Evolutionary conservation across 2,329 filamentous ascomycete species (phyloP), one percentile per base, ranked within the genome.

Genomic region (Penicillium sclerotiorum): DNA sequence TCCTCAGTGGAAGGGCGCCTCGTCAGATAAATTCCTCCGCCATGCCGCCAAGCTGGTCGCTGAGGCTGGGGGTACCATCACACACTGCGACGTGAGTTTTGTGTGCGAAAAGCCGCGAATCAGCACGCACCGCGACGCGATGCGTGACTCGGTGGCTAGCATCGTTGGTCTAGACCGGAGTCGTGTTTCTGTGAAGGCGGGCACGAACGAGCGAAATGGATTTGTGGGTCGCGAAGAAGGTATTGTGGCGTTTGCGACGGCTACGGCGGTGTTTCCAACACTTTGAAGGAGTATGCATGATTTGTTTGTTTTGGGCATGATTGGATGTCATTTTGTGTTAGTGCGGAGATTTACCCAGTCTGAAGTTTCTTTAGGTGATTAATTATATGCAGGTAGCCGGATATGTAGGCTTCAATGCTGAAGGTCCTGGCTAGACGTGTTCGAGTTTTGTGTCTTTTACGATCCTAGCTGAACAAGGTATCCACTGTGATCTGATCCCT

Each of bases 221-320:
- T 50, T 46, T 42, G 47, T 50, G 36, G 47, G 47, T 32, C 47
- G 47, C 22, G 47, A 46, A 37, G 47, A 50, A 40, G 47, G 47
- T 12, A 50, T 50, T 27, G 41, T 50, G 42, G 47, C 47, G 6
- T 45, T 50, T 17, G 47, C 47, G n/a, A 50, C 47, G 13, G 47
- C 36, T 28, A 50, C 47, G 2, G 47, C 28, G 22, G 42, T 50
- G 27, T 50, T 50, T 32, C 28, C 42, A 2, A 20, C 15, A 11
- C 18, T 36, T 25, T 23, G 8, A 36, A n/a, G n/a, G n/a, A n/a
- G n/a, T n/a, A n/a, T n/a, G n/a, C n/a, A n/a, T n/a, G 23, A 13
- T 28, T 30, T 20, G 13, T 8, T 42, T 42, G 12, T 11, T 5
- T 18, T 36, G 4, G 11, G 12, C 6, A 12, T 21, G 4, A 8